Base-by-base conservation (phyloP, 2,329 filamentous ascomycete genomes). In the Ophiostoma populinum region DNA sequence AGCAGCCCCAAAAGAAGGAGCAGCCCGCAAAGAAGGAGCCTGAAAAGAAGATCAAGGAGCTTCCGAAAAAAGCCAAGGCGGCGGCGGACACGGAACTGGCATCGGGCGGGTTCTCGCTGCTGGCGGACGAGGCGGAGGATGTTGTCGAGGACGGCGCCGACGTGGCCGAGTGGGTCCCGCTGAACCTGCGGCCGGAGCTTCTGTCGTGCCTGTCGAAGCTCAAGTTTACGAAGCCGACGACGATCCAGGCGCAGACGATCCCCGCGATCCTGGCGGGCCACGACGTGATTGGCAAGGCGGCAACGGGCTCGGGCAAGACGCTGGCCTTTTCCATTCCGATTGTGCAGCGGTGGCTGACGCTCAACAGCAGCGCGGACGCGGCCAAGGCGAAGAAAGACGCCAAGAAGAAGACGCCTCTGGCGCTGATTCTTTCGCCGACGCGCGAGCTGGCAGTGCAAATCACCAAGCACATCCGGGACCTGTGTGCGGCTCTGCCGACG, bases 241-340 rank as follows among this genome's bases (percentile, higher is more conserved):
- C 68, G 1, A 93, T 98, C 39, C 90, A 98, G 52, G 57, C 64
- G 15, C 65, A 72, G 22, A 65, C 81, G 1, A 92, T 98, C 46
- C 86, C 90, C 0, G 69, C 80, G 35, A 80, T 94, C 30, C 52
- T 87, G 15, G 70, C 72, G 6, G 87, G 87, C 0, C 80, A 81
- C 51, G 87, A 98, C 54, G 78, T 95, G 12, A 80, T 98, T 43
- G 90, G 90, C 27, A 98, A 98, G 58, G 90, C 90, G 2, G 79
- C 87, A 9, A 98, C 90, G 0, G 90, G 90, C 44, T 95, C 90
- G 11, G 90, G 90, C 46, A 98, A 98, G 58, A 98, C 90, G 0
- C 61, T 98, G 29, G 87, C 90, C 0, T 98, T 93, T 54, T 83
- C 79, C 1, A 85, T 98, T 42, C 90, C 90, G 0, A 90, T 98